These are phyloP conservation scores for Irpex sp. DNA, from an alignment of 1,284 basidiomycete species.

Conservation along the genomic window DNA sequence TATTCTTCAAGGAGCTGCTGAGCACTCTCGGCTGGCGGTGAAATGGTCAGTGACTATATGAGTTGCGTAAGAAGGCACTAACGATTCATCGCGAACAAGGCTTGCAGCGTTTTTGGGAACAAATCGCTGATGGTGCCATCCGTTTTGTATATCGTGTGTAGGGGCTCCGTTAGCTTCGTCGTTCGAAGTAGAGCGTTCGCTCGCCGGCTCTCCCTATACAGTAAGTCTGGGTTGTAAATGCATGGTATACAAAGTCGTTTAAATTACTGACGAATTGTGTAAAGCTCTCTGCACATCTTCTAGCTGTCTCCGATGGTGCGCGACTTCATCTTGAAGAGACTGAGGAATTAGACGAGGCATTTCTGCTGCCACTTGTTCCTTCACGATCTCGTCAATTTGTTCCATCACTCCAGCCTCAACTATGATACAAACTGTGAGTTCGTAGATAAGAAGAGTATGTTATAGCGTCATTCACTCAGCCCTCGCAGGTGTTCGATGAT, in stretches of 20 bases:
- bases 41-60: not conserved
- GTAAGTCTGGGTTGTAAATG: not conserved
- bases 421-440: conserved; percentile 13
- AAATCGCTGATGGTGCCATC: conserved; percentile 39
- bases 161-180: conserved; percentile 32
- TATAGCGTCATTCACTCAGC: conserved; percentile 31
- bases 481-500: conserved; percentile 40
- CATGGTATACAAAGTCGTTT: not conserved
- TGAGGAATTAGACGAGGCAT: conserved; percentile 43
- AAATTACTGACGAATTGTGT: conserved; percentile 48
- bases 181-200: conserved; percentile 44
- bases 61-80: conserved; percentile 15
- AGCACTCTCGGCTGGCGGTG: conserved; percentile 28
- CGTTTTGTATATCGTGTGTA: conserved; percentile 43
- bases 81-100: conserved; percentile 45
- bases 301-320: conserved; percentile 41
- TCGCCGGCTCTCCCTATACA: conserved; percentile 46
- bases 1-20: conserved; percentile 42
- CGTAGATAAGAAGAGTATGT: not conserved
- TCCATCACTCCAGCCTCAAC: conserved; percentile 41
- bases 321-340: conserved; percentile 44
- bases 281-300: conserved; percentile 45
- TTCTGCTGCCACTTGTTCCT: conserved; percentile 39
- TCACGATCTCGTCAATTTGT: conserved; percentile 45
- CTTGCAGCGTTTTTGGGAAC: conserved; percentile 45